Evolutionary conservation across 768 basidiomycete genomes (phyloP).

Genomic region (Mycena maculata): DNA sequence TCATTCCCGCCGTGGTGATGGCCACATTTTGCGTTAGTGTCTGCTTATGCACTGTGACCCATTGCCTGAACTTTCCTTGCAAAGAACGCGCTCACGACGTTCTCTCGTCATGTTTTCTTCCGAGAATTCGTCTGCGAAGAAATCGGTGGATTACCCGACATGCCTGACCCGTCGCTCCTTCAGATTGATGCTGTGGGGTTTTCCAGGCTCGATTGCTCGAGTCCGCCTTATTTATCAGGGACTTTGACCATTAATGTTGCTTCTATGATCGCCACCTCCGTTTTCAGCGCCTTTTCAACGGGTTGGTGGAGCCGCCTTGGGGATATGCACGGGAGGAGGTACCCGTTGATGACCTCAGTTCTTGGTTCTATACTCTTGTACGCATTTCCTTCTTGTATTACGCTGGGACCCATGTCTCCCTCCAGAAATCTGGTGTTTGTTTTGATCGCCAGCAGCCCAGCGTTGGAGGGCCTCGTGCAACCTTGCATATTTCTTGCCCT

Average conservation of each 20-base stretch:
- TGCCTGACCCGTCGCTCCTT: conserved; percentile 25
- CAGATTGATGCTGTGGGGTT: conserved; percentile 1
- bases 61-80: background rate
- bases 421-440: conserved; percentile 27
- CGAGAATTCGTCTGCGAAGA: conserved; percentile 31
- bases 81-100: conserved; percentile 13
- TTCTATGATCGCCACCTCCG: conserved; percentile 23
- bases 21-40: conserved; percentile 20
- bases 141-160: conserved; percentile 13
- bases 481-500: conserved; percentile 23
- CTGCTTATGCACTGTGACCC: background rate
- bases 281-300: conserved; percentile 18
- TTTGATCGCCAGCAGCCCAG: conserved; percentile 12
- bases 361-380: conserved; percentile 30
- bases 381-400: background rate
- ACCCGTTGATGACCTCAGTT: conserved; percentile 25
- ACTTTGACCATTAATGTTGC: conserved; percentile 17
- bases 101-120: conserved; percentile 25
- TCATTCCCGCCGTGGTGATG: conserved; percentile 26
- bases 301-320: conserved; percentile 31
- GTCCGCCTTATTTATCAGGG: conserved; percentile 7
- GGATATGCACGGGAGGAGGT: conserved; percentile 29
- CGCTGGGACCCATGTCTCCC: background rate
- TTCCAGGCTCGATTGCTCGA: conserved; percentile 23
- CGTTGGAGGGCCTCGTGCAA: conserved; percentile 22